phyloP scores from a whole-genome alignment of 768 basidiomycete species.

The Podaxis sp. region DNA sequence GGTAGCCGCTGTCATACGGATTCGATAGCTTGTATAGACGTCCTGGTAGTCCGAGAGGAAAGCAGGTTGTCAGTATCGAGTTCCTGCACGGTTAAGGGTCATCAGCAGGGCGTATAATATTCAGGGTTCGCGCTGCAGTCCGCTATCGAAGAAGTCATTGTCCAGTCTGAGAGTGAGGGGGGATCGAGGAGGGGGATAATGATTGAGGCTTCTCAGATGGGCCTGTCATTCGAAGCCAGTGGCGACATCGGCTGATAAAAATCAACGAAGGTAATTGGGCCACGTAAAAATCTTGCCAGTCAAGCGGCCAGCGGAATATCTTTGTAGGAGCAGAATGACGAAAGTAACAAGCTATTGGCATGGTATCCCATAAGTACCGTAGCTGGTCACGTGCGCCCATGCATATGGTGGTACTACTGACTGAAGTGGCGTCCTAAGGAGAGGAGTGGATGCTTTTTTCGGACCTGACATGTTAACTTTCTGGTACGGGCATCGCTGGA shows the following conservation, averaged over 20 bases:
- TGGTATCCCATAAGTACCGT: too few relatives aligned
- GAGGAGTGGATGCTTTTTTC: too few relatives aligned
- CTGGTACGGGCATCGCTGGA: not conserved
- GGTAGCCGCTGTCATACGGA: not conserved
- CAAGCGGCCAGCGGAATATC: too few relatives aligned
- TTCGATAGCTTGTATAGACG: not conserved
- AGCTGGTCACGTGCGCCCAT: too few relatives aligned
- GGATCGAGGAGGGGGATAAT: not conserved
- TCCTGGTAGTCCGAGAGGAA: not conserved
- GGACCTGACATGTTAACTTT: not conserved
- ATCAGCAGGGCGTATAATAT: too few relatives aligned
- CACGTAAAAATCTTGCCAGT: too few relatives aligned
- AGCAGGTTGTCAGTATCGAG: not conserved
- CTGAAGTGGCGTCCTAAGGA: too few relatives aligned
- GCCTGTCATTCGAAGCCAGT: not conserved
- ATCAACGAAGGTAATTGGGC: not conserved
- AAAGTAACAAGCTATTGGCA: too few relatives aligned
- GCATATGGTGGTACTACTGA: too few relatives aligned
- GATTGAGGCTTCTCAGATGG: not conserved
- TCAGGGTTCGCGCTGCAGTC: too few relatives aligned
- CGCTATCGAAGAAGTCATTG: not conserved
- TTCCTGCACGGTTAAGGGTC: not conserved
- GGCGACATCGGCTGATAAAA: not conserved
- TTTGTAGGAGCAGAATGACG: too few relatives aligned
- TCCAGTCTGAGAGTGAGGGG: not conserved